These are phyloP conservation scores for Eucalyptus pauciflora DNA, from an alignment of 345 rosid genomes.

Conservation along the genomic window DNA sequence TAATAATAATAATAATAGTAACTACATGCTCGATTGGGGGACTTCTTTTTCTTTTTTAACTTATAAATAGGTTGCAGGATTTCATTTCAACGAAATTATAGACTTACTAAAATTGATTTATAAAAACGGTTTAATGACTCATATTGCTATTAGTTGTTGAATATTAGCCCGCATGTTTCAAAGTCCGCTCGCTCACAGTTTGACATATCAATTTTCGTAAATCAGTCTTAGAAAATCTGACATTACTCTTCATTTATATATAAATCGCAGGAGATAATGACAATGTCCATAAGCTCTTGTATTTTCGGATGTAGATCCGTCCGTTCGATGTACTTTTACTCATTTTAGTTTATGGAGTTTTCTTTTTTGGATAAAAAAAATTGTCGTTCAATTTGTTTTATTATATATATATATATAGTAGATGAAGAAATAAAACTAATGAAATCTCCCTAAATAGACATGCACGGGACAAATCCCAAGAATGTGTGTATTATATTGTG, in stretches of 20 bases:
- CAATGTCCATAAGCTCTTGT: neutral
- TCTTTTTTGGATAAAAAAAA: neutral
- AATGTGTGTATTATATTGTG: neutral
- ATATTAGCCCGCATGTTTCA: neutral
- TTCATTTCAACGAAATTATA: neutral
- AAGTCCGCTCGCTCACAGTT: neutral
- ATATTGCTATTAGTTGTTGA: neutral
- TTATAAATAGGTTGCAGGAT: neutral
- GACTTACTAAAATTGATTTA: neutral
- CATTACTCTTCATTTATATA: neutral
- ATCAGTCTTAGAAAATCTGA: neutral
- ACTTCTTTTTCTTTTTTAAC: neutral
- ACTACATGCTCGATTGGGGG: neutral
- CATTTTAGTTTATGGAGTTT: neutral
- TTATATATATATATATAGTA: neutral
- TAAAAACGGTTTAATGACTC: neutral
- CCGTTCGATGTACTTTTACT: neutral
- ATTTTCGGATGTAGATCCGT: neutral
- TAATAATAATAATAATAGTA: neutral
- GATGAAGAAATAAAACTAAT: neutral
- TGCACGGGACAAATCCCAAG: neutral
- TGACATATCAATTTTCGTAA: neutral
- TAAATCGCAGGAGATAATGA: neutral
- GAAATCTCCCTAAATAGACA: neutral
- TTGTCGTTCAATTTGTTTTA: neutral